Conservation (phyloP, 1,284 basidiomycete species). For the Porodaedalea pini region DNA sequence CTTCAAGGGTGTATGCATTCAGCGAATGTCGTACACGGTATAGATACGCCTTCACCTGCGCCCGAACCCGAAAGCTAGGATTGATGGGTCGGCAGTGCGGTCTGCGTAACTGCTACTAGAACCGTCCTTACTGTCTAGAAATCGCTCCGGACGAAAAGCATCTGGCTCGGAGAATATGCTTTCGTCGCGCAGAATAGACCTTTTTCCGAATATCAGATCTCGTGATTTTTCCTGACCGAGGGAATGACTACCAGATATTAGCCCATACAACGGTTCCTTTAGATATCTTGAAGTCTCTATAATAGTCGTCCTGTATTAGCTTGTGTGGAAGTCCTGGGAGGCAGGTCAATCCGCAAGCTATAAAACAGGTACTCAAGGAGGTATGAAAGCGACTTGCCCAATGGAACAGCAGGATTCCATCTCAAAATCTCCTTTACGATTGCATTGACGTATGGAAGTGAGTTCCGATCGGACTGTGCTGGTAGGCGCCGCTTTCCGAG, state of each 20-base stretch:
- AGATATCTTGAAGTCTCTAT: constrained; percentile 26
- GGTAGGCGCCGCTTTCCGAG: constrained; percentile 33
- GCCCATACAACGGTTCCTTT: constrained; percentile 33
- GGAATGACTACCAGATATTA: constrained; percentile 34
- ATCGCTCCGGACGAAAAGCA: constrained; percentile 22
- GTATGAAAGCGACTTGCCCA: neutral
- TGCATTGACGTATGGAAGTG: constrained; percentile 36
- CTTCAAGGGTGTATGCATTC: neutral
- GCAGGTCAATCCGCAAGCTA: neutral
- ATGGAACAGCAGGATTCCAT: constrained; percentile 25
- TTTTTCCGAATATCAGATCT: neutral
- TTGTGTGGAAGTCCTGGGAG: constrained; percentile 28
- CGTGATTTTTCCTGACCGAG: neutral
- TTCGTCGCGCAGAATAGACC: constrained; percentile 23
- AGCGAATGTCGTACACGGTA: constrained; percentile 10
- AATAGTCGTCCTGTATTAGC: constrained; percentile 30
- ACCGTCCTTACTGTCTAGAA: neutral
- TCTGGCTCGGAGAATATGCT: constrained; percentile 16
- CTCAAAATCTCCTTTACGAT: constrained; percentile 27
- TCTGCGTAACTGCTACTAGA: neutral
- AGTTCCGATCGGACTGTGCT: constrained; percentile 29
- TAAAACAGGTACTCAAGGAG: neutral
- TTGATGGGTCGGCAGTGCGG: constrained; percentile 16
- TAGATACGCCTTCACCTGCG: constrained; percentile 23
- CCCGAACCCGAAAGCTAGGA: constrained; percentile 27